Percentiles rank a stretch among this genome's conserved stretches.
Conservation (phyloP, 495 filamentous ascomycete species). For the Aspergillus steynii region DNA sequence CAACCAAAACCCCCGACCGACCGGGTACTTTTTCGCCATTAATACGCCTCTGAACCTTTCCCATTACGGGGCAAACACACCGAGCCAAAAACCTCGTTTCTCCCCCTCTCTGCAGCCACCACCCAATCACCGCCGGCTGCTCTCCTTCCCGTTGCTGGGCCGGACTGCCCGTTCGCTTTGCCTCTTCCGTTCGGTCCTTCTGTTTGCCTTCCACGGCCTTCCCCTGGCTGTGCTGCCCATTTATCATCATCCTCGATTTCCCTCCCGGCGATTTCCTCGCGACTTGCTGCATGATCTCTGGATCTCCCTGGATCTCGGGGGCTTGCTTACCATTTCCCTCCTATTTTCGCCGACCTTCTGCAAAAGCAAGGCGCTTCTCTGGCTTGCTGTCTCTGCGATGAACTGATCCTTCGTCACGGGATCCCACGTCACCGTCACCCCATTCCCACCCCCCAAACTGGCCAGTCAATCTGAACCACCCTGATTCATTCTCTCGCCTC, state of each 20-base stretch:
- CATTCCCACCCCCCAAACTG: not conserved
- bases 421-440: conserved; percentile 11
- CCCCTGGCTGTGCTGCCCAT: not conserved
- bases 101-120: no score
- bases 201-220: not conserved
- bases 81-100: no score
- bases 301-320: not conserved
- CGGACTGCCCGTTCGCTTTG: not conserved
- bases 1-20: not conserved
- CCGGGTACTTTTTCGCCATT: no score
- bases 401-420: conserved; percentile 11
- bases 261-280: not conserved
- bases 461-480: conserved; percentile 4
- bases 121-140: no score
- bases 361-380: not conserved
- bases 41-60: no score
- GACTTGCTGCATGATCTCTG: not conserved
- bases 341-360: not conserved
- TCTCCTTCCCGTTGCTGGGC: not conserved
- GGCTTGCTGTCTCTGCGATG: conserved; percentile 7
- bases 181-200: not conserved
- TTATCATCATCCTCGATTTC: not conserved
- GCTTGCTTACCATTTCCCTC: not conserved
- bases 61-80: no score
- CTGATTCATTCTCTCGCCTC: not conserved